A percentile compares a stretch with the other conserved stretches of the same genome.
Evolutionary conservation across 345 rosid species (phyloP).

Genomic region (Gossypium thurberi): DNA sequence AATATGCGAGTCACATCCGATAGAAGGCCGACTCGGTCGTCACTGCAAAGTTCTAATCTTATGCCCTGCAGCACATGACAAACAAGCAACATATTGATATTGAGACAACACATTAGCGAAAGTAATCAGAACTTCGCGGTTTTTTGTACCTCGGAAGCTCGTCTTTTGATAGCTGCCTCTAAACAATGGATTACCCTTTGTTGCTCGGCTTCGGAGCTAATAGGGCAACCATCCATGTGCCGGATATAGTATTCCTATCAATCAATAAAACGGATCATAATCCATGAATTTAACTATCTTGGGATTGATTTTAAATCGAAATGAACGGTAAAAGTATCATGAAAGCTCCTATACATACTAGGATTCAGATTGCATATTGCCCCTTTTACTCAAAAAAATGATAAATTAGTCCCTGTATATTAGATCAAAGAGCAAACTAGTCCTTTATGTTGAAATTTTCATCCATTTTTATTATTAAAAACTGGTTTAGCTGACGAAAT

Average conservation of each 20-base stretch:
- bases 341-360: too few species aligned
- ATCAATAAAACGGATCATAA: neutral
- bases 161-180: slow-evolving; percentile 87
- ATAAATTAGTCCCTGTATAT: too few species aligned
- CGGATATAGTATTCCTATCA: slow-evolving; percentile 84
- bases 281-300: neutral
- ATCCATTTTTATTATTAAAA: too few species aligned
- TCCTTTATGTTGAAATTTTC: too few species aligned
- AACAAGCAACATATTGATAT: slow-evolving; percentile 3
- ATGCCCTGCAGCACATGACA: slow-evolving; percentile 48
- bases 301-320: neutral
- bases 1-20: slow-evolving; percentile 93
- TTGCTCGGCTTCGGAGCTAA: slow-evolving; percentile 92
- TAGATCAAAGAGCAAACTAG: too few species aligned
- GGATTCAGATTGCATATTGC: too few species aligned
- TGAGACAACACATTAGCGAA: neutral
- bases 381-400: too few species aligned
- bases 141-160: slow-evolving; percentile 51
- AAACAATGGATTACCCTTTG: slow-evolving; percentile 82
- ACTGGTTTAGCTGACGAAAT: too few species aligned
- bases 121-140: neutral
- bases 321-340: neutral
- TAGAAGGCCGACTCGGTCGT: slow-evolving; percentile 77
- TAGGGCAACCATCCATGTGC: slow-evolving; percentile 80
- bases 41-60: slow-evolving; percentile 68